Evolutionary conservation across 441 rosid genomes (phyloP), one percentile per base, ranked within the genome.

Genomic region (Pelargonium australe): DNA sequence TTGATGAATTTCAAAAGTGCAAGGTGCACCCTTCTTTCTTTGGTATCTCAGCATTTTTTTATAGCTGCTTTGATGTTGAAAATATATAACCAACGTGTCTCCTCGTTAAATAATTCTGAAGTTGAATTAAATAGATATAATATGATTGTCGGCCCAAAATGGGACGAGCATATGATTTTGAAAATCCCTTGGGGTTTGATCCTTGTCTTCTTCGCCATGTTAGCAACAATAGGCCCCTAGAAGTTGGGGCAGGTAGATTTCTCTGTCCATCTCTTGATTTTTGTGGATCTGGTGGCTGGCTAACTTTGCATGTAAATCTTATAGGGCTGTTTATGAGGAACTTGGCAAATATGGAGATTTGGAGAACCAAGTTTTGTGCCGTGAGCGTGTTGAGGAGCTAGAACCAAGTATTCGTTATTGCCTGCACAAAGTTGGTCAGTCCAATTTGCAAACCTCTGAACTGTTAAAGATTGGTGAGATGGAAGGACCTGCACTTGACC

Each of bases 301-400:
- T 68, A 43, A 65, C 63, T 19, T 77, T 64, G 14, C 60, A 43
- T 73, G 23, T 37, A 72, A 34, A 65, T 71, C 41, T 63, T 70
- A 65, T 73, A 95, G 99, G 81, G 92, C 99, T 74, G 98, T 92
- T 70, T 95, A 95, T 74, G 98, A 89, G 86, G 95, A 95, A 83
- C 96, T 95, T 69, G 95, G 97, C 41, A 92, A 95, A 81, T 95
- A 90, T 82, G 99, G 99, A 77, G 95, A 90, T 80, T 77, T 89
- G 58, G 99, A 95, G 82, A 92, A 92, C 84, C 99, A 90, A 80
- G 84, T 95, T 73, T 82, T 95, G 81, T 95, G 98, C 55, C 96
- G 86, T 76, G 96, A 86, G 76, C 97, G 90, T 14, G 96, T 92
- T 85, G 99, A 88, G 85, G 98, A 95, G 85, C 89, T 95, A 76